These are phyloP conservation scores for Arabis hirsuta DNA, from an alignment of 345 rosid species.

Conservation along the genomic window DNA sequence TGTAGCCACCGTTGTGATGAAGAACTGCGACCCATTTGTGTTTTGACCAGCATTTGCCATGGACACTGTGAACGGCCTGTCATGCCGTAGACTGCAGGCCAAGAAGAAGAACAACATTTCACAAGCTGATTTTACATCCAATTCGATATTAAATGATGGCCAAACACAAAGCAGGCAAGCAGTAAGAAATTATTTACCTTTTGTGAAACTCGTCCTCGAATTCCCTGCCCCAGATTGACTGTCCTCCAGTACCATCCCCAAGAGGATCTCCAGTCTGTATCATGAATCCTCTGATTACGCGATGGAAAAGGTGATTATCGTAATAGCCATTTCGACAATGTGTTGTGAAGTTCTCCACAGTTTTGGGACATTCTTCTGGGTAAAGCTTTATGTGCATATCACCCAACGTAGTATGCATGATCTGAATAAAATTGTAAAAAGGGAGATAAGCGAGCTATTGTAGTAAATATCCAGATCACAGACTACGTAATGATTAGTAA, in stretches of 20 bases:
- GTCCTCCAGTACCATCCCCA: slow-evolving; percentile 99
- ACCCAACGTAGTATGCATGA: slow-evolving; percentile 93
- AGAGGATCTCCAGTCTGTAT: slow-evolving; percentile 97
- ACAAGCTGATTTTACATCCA: neutral
- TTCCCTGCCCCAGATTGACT: slow-evolving; percentile 99
- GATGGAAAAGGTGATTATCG: slow-evolving; percentile 94
- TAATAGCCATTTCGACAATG: slow-evolving; percentile 96
- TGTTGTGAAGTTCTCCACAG: slow-evolving; percentile 96
- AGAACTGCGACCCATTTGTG: slow-evolving; percentile 93
- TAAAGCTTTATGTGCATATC: slow-evolving; percentile 87
- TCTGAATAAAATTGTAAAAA: slow-evolving; percentile 45
- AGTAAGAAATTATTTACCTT: slow-evolving; percentile 55
- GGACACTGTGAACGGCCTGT: slow-evolving; percentile 91
- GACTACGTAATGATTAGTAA: neutral
- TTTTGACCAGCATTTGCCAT: slow-evolving; percentile 97
- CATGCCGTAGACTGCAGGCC: slow-evolving; percentile 80
- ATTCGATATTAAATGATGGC: neutral
- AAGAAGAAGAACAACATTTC: slow-evolving; percentile 2
- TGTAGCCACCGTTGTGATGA: slow-evolving; percentile 95
- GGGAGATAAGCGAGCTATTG: slow-evolving; percentile 1
- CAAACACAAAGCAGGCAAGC: neutral
- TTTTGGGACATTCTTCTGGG: slow-evolving; percentile 99
- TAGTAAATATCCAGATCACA: neutral
- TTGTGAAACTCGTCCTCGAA: slow-evolving; percentile 99
- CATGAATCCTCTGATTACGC: slow-evolving; percentile 98